Percentiles rank a stretch among this genome's conserved stretches.
These are phyloP conservation scores for Malassezia yamatoensis DNA, from an alignment of 1,284 basidiomycete species.

Conservation along the genomic window DNA sequence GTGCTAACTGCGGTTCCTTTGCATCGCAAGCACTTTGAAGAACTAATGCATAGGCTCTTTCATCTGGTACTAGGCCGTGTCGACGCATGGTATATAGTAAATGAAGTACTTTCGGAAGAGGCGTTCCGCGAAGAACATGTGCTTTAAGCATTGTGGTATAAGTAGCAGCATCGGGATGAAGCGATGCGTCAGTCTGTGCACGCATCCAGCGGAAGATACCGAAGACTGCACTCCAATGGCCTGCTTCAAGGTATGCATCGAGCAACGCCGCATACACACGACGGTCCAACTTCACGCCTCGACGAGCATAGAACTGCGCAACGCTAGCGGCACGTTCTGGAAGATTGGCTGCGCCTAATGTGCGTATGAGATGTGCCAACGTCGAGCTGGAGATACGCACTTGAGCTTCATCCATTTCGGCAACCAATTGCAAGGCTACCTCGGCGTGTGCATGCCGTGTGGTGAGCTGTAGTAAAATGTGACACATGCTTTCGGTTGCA, in stretches of 20 bases:
- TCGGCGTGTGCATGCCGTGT: neutral
- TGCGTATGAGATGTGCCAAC: conserved; percentile 5
- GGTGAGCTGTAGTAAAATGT: conserved; percentile 6
- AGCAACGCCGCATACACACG: conserved; percentile 57
- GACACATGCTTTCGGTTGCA: conserved; percentile 11
- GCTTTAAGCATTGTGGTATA: conserved; percentile 68
- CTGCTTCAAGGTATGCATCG: conserved; percentile 71
- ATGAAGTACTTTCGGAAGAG: conserved; percentile 59
- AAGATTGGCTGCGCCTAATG: conserved; percentile 9
- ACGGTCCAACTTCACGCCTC: neutral
- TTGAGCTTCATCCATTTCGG: conserved; percentile 5
- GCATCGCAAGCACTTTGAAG: conserved; percentile 76
- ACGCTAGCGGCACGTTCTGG: conserved; percentile 12
- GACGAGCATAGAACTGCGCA: conserved; percentile 3
- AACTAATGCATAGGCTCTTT: conserved; percentile 63
- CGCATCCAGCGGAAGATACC: conserved; percentile 62
- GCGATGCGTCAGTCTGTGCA: conserved; percentile 13
- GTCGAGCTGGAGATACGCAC: conserved; percentile 2
- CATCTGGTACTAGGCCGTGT: conserved; percentile 56
- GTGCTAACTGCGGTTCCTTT: conserved; percentile 60
- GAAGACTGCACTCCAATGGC: conserved; percentile 66
- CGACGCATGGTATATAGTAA: conserved; percentile 59
- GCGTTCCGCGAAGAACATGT: conserved; percentile 68
- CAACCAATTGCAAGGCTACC: conserved; percentile 6
- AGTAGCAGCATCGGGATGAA: conserved; percentile 26